A percentile compares a stretch with the other conserved stretches of the same genome.
Conservation (phyloP, 1,284 basidiomycete genomes). For the Ganoderma meredithae region DNA sequence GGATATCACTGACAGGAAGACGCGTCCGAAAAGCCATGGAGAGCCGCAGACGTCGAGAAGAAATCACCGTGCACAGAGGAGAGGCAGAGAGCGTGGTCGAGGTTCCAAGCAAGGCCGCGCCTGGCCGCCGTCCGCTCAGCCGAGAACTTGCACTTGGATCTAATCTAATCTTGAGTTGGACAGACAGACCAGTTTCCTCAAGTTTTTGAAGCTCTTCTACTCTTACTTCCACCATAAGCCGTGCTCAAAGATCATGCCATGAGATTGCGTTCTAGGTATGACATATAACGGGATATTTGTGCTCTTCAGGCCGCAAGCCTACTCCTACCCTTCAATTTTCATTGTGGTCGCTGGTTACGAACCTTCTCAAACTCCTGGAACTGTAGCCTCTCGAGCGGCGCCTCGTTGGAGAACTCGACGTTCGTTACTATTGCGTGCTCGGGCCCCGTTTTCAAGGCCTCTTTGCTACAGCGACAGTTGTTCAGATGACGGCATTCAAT, state of each 20-base stretch:
- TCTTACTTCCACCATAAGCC: too few species aligned
- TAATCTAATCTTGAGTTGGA: constrained; percentile 14
- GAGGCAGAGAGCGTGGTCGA: background rate
- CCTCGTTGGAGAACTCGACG: constrained; percentile 37
- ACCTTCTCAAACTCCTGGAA: constrained; percentile 36
- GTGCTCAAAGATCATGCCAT: too few species aligned
- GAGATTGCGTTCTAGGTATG: too few species aligned
- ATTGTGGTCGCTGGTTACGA: constrained; percentile 13
- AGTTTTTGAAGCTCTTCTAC: too few species aligned
- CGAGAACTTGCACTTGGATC: background rate
- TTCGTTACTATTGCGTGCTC: constrained; percentile 33
- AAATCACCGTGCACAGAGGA: background rate
- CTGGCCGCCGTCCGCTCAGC: background rate
- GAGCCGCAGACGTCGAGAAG: background rate
- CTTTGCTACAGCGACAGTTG: constrained; percentile 30
- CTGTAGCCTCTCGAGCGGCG: constrained; percentile 31
- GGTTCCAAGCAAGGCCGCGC: background rate
- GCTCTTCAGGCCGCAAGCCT: too few species aligned
- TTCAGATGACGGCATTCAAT: background rate
- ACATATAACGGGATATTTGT: too few species aligned
- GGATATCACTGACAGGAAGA: constrained; percentile 35
- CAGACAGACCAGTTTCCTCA: too few species aligned
- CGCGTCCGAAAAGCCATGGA: constrained; percentile 33
- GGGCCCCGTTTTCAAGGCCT: constrained; percentile 35
- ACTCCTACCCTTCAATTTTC: background rate